Evolutionary conservation across 2,329 filamentous ascomycete genomes (phyloP).

Genomic region (Nannizziopsis barbatae): DNA sequence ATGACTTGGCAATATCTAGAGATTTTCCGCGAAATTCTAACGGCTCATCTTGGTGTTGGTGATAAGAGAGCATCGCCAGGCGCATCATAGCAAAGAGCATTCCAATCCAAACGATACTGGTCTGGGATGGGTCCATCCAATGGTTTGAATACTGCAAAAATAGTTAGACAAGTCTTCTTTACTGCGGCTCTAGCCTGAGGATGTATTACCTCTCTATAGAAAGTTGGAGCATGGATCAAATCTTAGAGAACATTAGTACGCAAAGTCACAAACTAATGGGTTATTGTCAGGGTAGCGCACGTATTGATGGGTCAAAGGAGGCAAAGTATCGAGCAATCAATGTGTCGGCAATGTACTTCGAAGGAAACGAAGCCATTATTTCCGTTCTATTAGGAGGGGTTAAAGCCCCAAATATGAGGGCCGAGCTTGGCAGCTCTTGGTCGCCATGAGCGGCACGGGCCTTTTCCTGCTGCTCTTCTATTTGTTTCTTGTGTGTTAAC

Average conservation of each 20-base stretch:
- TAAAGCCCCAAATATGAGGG: conserved; percentile 65
- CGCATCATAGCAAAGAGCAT: conserved; percentile 55
- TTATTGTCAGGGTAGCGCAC: conserved; percentile 31
- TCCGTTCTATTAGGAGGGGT: conserved; percentile 62
- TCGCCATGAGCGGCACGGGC: conserved; percentile 56
- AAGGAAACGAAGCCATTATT: conserved; percentile 65
- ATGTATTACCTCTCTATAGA: conserved; percentile 55
- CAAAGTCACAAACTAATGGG: conserved; percentile 8
- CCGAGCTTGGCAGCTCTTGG: conserved; percentile 51
- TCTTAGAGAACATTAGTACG: conserved; percentile 28
- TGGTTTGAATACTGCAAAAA: conserved; percentile 47
- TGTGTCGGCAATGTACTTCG: conserved; percentile 70
- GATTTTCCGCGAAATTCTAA: conserved; percentile 51
- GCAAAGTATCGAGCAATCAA: conserved; percentile 86
- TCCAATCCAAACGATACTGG: conserved; percentile 50
- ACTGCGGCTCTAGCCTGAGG: conserved; percentile 7
- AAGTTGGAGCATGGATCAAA: conserved; percentile 73
- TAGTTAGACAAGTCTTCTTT: background rate
- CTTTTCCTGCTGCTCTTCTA: conserved; percentile 68
- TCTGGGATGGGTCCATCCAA: conserved; percentile 48
- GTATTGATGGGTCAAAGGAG: conserved; percentile 55
- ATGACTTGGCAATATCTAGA: conserved; percentile 35
- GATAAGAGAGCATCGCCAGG: conserved; percentile 52
- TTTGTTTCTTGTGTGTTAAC: conserved; percentile 70
- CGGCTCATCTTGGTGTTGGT: conserved; percentile 51